phyloP scores from a whole-genome alignment of 176 grass and related monocot genomes.

The Aegilops sharonensis region DNA sequence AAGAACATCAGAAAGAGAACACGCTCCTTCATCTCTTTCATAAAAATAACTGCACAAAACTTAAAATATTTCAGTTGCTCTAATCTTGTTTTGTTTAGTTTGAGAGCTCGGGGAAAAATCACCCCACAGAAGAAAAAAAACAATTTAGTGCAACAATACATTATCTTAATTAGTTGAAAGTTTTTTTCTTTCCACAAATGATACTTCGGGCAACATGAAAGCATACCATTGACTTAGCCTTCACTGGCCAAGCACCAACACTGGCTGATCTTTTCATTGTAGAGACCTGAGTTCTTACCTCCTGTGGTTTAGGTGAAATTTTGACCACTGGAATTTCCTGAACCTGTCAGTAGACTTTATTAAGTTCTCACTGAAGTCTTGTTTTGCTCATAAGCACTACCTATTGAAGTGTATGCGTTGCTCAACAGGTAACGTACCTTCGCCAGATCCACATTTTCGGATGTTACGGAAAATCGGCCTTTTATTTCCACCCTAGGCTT shows the following conservation, averaged over 20 bases:
- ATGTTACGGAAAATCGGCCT: constrained; percentile 97
- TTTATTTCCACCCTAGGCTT: constrained; percentile 87
- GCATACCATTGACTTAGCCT: constrained; percentile 60
- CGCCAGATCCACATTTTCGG: constrained; percentile 96
- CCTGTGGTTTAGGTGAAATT: constrained; percentile 44
- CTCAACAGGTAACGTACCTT: constrained; percentile 52
- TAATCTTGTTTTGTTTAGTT: not conserved
- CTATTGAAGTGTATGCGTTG: not conserved
- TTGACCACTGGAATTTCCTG: constrained; percentile 59
- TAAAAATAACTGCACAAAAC: not conserved
- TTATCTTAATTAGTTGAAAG: not conserved
- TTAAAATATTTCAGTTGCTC: not conserved
- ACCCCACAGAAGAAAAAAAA: not conserved
- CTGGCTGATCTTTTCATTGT: constrained; percentile 89
- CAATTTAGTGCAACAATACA: not conserved
- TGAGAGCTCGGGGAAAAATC: not conserved
- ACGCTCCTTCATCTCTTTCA: not conserved
- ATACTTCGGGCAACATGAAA: constrained; percentile 22
- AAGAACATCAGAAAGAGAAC: not conserved
- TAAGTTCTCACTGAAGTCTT: constrained; percentile 24
- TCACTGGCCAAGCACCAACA: constrained; percentile 68
- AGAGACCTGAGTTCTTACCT: constrained; percentile 81
- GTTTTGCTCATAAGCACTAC: not conserved
- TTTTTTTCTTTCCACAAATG: not conserved
- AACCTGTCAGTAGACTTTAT: constrained; percentile 42